phyloP scores from a whole-genome alignment of 345 rosid genomes.

The Syzygium aqueum region DNA sequence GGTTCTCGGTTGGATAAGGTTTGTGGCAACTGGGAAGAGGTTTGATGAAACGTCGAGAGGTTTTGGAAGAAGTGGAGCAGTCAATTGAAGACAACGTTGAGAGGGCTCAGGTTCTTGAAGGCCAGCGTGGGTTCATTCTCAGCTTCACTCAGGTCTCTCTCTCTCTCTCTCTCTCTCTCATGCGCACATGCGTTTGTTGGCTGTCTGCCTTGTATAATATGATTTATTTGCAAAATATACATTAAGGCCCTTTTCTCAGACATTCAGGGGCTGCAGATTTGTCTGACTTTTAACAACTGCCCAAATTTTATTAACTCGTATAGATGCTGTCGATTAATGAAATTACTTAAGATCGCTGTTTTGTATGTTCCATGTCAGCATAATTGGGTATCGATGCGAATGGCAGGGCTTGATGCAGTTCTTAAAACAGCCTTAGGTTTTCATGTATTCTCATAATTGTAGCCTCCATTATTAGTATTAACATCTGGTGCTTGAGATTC shows the following conservation, averaged over 20 bases:
- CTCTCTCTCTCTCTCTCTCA: no score
- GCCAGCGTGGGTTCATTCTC: conserved; percentile 70
- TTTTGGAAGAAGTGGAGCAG: conserved; percentile 57
- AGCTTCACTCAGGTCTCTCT: conserved; percentile 42
- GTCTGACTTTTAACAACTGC: neutral
- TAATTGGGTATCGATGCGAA: no score
- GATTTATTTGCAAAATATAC: no score
- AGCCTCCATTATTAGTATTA: neutral
- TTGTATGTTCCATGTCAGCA: no score
- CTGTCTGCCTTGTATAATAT: no score
- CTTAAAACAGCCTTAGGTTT: no score
- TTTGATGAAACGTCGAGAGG: conserved; percentile 44
- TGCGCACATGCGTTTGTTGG: no score
- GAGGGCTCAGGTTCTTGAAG: conserved; percentile 55
- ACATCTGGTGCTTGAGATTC: neutral
- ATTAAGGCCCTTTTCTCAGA: neutral
- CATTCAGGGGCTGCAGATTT: neutral
- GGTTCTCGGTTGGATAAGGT: conserved; percentile 13
- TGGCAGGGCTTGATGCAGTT: no score
- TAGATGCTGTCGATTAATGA: no score
- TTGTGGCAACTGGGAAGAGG: conserved; percentile 51
- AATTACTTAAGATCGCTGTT: no score
- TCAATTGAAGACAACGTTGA: conserved; percentile 50
- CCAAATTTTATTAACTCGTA: neutral
- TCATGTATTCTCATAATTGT: no score